Percentiles rank a stretch among this genome's conserved stretches.
phyloP scores from a whole-genome alignment of 2,329 filamentous ascomycete genomes.

The Rutstroemia sp. region DNA sequence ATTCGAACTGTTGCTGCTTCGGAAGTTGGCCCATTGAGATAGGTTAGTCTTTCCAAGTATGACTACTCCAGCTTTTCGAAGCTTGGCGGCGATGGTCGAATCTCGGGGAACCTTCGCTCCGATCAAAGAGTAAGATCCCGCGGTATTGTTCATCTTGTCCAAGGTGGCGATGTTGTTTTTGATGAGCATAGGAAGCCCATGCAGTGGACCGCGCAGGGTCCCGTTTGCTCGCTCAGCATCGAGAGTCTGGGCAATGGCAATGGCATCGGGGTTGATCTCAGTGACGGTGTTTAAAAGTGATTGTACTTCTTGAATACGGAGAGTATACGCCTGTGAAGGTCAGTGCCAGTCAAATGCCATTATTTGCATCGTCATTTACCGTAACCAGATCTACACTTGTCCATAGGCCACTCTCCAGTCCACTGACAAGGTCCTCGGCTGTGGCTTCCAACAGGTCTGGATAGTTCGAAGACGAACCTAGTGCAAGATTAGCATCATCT shows the following conservation, averaged over 20 bases:
- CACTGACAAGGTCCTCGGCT: too few species aligned
- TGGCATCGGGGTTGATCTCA: conserved; percentile 24
- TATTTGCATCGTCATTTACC: too few species aligned
- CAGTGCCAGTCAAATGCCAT: too few species aligned
- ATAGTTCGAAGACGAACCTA: too few species aligned
- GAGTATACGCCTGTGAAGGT: conserved; percentile 12
- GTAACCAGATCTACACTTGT: too few species aligned
- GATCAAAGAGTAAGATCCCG: conserved; percentile 47
- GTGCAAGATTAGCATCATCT: too few species aligned
- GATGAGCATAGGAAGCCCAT: conserved; percentile 51
- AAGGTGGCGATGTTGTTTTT: conserved; percentile 52
- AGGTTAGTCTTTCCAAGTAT: conserved; percentile 61
- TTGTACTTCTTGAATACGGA: conserved; percentile 17
- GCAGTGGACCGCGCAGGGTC: conserved; percentile 33
- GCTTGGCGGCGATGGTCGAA: conserved; percentile 48
- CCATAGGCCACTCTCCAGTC: too few species aligned
- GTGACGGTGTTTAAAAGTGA: conserved; percentile 10
- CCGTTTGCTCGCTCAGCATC: conserved; percentile 16
- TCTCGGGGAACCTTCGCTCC: conserved; percentile 45
- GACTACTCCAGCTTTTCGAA: conserved; percentile 54
- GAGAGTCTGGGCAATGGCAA: conserved; percentile 14
- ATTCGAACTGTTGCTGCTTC: conserved; percentile 46
- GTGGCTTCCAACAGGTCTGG: too few species aligned
- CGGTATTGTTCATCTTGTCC: conserved; percentile 49
- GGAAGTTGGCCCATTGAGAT: conserved; percentile 57